Evolutionary conservation across 169 alveolate species (phyloP), one percentile per base, ranked within the genome.

Genomic region (Plasmodium reichenowi): DNA sequence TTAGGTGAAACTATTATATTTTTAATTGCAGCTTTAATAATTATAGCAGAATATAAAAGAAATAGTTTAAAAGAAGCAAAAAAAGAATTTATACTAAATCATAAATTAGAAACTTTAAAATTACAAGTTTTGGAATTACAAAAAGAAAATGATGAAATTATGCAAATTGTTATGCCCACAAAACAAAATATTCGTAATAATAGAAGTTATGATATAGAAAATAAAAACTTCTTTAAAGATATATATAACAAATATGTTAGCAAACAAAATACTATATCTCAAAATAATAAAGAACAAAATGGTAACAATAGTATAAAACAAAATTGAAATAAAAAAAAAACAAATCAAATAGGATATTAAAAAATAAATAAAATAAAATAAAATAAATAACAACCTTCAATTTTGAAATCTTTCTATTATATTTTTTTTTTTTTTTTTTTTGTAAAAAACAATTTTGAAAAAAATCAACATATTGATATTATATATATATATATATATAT

Each of bases 1-100:
- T 72, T 94, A 1, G 96, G 96, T 24, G 96, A 94, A 47, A 50
- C 92, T 43, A 75, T 94, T 7, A 88, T 94, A 2, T 94, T 94
- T 24, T 62, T 83, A 13, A 86, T 91, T 47, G 96, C 96, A 13
- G 94, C 96, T 15, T 50, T 91, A 56, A 74, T 94, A 3, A 92
- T 94, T 48, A 45, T 91, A 13, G 94, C 96, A 20, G 96, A 94
- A 54, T 94, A 94, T 58, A 93, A 93, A 24, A 76, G 96, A 64
- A 86, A 94, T 22, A 93, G 89, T 15, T 59, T 90, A 38, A 94
- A 94, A 59, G 96, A 94, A 62, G 80, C 94, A 50, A 94, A 93
- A 72, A 94, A 94, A 88, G 96, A 94, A 67, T 72, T 75, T 17
- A 63, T 63, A 20, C 62, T 94, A 48, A 89, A 91, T 54, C 92